These are phyloP conservation scores for Neurospora tetraspora DNA, from an alignment of 495 filamentous ascomycete species.

Conservation along the genomic window DNA sequence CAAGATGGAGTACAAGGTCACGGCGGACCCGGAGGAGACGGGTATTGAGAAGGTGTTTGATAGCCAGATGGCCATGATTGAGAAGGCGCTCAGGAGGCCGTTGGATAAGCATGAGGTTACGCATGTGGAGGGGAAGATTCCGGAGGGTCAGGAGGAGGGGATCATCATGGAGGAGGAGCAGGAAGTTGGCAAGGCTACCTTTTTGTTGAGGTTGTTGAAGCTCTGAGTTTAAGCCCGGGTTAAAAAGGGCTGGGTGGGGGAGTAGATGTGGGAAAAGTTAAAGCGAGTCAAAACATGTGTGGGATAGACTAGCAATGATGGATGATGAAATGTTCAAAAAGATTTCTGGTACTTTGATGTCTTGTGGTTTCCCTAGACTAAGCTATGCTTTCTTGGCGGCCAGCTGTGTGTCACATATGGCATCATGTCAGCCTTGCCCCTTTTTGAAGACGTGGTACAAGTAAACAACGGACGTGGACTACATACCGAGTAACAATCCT, in stretches of 20 bases:
- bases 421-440: not conserved
- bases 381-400: not conserved
- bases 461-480: not conserved
- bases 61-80: conserved; percentile 54
- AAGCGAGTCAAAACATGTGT: not conserved
- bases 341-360: not conserved
- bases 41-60: conserved; percentile 68
- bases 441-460: not conserved
- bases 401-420: not conserved
- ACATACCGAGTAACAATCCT: conserved; percentile 80
- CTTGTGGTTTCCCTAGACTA: not conserved
- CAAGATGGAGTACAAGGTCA: conserved; percentile 35
- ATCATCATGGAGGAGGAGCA: conserved; percentile 79
- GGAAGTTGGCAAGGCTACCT: conserved; percentile 78
- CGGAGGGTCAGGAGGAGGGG: conserved; percentile 44
- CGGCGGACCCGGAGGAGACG: conserved; percentile 62
- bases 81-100: conserved; percentile 70
- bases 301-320: not conserved
- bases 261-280: not conserved
- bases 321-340: not conserved
- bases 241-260: too few relatives aligned
- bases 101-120: conserved; percentile 64
- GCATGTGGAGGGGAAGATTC: conserved; percentile 52
- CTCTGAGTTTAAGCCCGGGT: conserved; percentile 42
- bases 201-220: conserved; percentile 73